Base-by-base conservation (phyloP, 1,139 yeast genomes). In the Pneumocystis murina region DNA sequence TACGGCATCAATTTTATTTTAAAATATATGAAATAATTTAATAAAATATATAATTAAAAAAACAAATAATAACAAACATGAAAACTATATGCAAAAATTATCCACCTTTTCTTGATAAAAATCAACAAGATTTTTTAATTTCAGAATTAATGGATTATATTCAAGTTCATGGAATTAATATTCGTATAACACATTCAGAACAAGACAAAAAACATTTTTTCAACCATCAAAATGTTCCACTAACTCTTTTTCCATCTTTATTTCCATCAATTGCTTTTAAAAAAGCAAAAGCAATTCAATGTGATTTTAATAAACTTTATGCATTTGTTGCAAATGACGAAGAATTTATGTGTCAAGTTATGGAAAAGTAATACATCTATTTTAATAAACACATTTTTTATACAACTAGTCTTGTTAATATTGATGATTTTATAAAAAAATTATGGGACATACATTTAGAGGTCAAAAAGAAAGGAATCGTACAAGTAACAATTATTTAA, bases 231-330 rank as follows among this genome's bases (percentile, higher is more conserved):
- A 81, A 81, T 66, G 96, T 96, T 2, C 97, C 98, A 35, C 83
- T 89, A 14, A 91, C 98, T 0, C 71, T 91, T 59, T 89, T 80
- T 71, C 99, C 98, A 3, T 87, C 97, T 0, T 96, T 96, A 12
- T 84, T 91, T 68, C 91, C 96, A 1, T 79, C 76, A 67, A 64
- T 71, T 1, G 83, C 87, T 62, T 91, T 88, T 72, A 77, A 82
- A 24, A 78, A 80, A 66, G 95, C 96, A 0, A 71, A 82, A 41
- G 75, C 74, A 7, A 85, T 90, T n/a, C 96, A 90, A 72, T 75
- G 77, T 62, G 72, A 76, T 16, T 92, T 84, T 77, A 89, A 91
- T 71, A 81, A 83, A 70, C 76, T 92, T 61, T 92, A 94, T 71
- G 84, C 86, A 16, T 80, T 78, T 61, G 82, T 89, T 12, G 72